Evolutionary conservation across 345 rosid genomes (phyloP).

Genomic region (Cardamine chenopodiifolia): DNA sequence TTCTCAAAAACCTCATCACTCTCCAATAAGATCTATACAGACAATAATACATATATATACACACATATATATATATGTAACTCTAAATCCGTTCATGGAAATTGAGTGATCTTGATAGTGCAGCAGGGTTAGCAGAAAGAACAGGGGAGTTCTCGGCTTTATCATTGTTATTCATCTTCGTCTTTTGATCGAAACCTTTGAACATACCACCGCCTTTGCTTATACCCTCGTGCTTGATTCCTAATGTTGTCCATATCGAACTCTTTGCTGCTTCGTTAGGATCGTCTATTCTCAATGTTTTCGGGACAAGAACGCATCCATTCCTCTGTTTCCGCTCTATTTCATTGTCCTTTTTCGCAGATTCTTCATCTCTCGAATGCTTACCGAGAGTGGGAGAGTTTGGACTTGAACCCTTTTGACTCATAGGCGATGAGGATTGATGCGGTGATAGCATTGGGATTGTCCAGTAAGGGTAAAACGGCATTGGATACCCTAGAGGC

Average conservation of each 20-base stretch:
- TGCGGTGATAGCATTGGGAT: conserved; percentile 59
- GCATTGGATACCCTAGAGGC: conserved; percentile 63
- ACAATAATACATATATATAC: conserved; percentile 26
- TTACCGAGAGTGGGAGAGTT: conserved; percentile 65
- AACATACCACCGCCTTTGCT: conserved; percentile 56
- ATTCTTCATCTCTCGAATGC: conserved; percentile 64
- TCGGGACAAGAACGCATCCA: conserved; percentile 63
- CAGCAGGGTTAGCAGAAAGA: conserved; percentile 77
- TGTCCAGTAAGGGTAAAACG: conserved; percentile 75
- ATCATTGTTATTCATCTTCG: conserved; percentile 45
- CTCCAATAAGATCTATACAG: conserved; percentile 27
- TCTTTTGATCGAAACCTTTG: conserved; percentile 62
- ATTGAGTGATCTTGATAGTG: conserved; percentile 72
- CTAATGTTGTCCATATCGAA: conserved; percentile 75
- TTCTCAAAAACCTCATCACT: conserved; percentile 37
- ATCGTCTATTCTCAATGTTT: conserved; percentile 73
- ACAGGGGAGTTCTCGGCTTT: conserved; percentile 48
- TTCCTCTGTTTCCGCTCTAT: conserved; percentile 49
- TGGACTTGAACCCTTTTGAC: conserved; percentile 46
- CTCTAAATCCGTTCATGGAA: conserved; percentile 65
- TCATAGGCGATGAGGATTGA: conserved; percentile 45
- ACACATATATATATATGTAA: conserved; percentile 9
- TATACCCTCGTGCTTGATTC: conserved; percentile 59
- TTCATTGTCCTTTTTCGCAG: conserved; percentile 33
- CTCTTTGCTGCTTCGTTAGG: conserved; percentile 77